A percentile compares a stretch with the other conserved stretches of the same genome.
phyloP scores from a whole-genome alignment of 2,329 filamentous ascomycete species.

The Tolypocladium guangdongense region DNA sequence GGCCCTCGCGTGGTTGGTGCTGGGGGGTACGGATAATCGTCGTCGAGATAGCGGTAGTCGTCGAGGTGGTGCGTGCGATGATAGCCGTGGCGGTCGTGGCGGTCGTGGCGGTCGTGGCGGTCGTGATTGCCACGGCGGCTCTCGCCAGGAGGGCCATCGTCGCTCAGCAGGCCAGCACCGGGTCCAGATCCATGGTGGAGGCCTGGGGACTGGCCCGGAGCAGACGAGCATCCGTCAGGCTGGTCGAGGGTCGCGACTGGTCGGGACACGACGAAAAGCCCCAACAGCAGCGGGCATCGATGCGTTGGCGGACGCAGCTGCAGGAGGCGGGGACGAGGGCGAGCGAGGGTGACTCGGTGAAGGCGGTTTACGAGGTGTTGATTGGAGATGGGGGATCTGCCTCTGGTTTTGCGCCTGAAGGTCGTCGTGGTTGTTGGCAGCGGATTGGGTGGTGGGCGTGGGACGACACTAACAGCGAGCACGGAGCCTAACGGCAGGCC shows the following conservation, averaged over 20 bases:
- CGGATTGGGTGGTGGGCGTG: background rate
- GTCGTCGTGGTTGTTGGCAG: background rate
- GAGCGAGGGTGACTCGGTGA: background rate
- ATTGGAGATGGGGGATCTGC: background rate
- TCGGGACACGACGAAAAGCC: constrained; percentile 27
- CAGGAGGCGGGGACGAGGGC: background rate
- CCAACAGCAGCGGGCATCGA: constrained; percentile 36
- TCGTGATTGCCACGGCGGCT: constrained; percentile 13
- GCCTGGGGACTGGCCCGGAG: constrained; percentile 24
- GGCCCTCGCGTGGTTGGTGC: constrained; percentile 1
- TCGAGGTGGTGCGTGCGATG: constrained; percentile 14
- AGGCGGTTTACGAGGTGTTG: background rate
- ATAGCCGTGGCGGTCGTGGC: constrained; percentile 15
- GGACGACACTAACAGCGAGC: background rate
- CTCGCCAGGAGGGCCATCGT: constrained; percentile 6
- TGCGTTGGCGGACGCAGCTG: constrained; percentile 25
- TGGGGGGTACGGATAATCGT: background rate
- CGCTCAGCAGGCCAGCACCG: constrained; percentile 14
- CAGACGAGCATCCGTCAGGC: constrained; percentile 31
- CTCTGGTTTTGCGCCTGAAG: background rate
- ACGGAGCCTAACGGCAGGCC: background rate
- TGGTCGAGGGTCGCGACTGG: constrained; percentile 29
- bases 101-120: constrained; percentile 14
- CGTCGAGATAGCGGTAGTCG: constrained; percentile 10
- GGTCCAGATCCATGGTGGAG: constrained; percentile 18